Evolutionary conservation across 768 basidiomycete species (phyloP), one percentile per base, ranked within the genome.

Genomic region (Russula lepida): DNA sequence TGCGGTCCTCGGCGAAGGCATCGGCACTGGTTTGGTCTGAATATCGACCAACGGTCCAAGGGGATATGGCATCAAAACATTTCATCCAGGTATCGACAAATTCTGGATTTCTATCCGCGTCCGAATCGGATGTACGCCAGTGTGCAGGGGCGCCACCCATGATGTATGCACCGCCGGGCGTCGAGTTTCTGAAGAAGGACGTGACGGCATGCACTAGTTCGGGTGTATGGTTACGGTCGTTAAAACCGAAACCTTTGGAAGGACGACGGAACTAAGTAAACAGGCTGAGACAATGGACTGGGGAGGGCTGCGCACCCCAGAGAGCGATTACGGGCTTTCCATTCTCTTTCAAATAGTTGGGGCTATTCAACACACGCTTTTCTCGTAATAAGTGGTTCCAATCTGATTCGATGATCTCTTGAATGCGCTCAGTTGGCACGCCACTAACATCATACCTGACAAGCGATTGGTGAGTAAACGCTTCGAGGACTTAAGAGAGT

Each of bases 391-490:
- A 83, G 69, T 91, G 88, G 6, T 71, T 67, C 86, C 88, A 90
- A 71, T 93, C 91, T 48, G 79, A 78, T 66, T 87, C 80, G 17
- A 93, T 71, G 47, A 89, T 76, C 8, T 74, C 73, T 55, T 81
- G 82, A n/a, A 93, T 79, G 56, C 83, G 82, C 57, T 86, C 82
- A 6, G 85, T 76, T 25, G 85, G 73, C n/a, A 92, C 84, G 21
- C 88, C 87, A 9, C 88, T 81, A 3, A 92, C 84, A 70, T 92
- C 89, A 69, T 92, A 92, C 89, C 89, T 91, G 59, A 11, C 19
- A 23, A 8, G 13, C 32, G 52, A 44, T 28, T 17, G 32, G 49
- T 43, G 27, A 13, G n/a, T 30, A 2, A 37, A 37, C 37, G 21
- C 6, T 23, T 55, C 46, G 25, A 65, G 48, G 44, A 12, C 50